Percentiles rank a stretch among this genome's conserved stretches.
Conservation (phyloP, 441 rosid genomes). For the Brassica hybrid region DNA sequence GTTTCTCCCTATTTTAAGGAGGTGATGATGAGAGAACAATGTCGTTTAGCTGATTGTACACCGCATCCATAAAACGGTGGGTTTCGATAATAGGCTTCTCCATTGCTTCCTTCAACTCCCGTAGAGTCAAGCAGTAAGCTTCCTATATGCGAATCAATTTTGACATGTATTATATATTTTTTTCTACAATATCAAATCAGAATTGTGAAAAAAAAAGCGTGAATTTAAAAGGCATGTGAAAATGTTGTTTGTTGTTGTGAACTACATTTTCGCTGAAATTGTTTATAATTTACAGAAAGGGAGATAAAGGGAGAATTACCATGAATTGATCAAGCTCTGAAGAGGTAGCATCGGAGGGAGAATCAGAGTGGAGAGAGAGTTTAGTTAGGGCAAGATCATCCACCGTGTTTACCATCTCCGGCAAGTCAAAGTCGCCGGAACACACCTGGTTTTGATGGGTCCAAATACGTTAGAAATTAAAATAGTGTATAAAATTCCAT, state of each 20-base stretch:
- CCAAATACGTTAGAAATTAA: constrained; percentile 15
- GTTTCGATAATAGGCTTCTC: constrained; percentile 48
- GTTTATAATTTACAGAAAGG: background rate
- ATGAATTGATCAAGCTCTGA: constrained; percentile 54
- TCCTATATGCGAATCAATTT: constrained; percentile 33
- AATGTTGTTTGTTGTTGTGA: background rate
- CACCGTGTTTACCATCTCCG: constrained; percentile 28
- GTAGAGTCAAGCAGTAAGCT: constrained; percentile 45
- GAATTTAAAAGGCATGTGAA: background rate
- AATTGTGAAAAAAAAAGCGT: background rate
- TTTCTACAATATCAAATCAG: background rate
- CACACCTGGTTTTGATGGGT: constrained; percentile 35
- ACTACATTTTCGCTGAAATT: background rate
- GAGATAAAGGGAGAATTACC: constrained; percentile 34
- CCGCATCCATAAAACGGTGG: constrained; percentile 37
- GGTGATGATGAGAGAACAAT: constrained; percentile 32
- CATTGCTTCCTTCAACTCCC: constrained; percentile 46
- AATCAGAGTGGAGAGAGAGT: constrained; percentile 24
- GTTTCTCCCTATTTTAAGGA: constrained; percentile 14
- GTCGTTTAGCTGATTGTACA: constrained; percentile 44
- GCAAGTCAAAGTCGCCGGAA: constrained; percentile 35
- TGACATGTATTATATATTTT: background rate
- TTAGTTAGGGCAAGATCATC: constrained; percentile 24
- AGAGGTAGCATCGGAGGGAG: constrained; percentile 28
- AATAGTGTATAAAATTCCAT: background rate